A percentile compares a stretch with the other conserved stretches of the same genome.
phyloP scores from a whole-genome alignment of 805 yeast genomes.

The Yarrowia sp. region DNA sequence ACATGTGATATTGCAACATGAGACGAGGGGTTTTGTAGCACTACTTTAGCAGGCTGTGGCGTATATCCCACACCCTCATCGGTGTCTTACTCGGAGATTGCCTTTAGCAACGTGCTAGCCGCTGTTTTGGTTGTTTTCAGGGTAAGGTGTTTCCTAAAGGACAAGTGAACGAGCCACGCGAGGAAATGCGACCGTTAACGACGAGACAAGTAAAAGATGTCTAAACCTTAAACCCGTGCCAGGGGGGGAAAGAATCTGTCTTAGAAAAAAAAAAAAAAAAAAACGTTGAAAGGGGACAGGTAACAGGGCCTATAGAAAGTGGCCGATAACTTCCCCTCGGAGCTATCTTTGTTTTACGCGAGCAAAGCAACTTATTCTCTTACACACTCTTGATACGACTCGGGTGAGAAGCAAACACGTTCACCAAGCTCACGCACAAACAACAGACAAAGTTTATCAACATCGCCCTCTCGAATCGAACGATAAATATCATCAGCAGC shows the following conservation, averaged over 20 bases:
- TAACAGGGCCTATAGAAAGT: neutral
- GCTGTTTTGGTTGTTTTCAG: neutral
- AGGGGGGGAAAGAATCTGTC: neutral
- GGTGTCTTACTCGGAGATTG: neutral
- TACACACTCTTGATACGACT: no score
- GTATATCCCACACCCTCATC: no score
- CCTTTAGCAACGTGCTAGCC: no score
- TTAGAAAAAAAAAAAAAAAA: neutral
- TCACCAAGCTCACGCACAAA: neutral
- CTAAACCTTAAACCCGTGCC: constrained; percentile 1
- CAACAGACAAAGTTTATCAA: neutral
- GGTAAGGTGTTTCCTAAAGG: neutral
- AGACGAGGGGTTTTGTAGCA: neutral
- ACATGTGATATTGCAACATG: constrained; percentile 13
- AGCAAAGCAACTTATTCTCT: no score
- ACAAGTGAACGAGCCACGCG: constrained; percentile 20
- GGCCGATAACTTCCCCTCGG: no score
- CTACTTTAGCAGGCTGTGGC: no score
- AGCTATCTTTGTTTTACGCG: no score
- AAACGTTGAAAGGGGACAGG: no score
- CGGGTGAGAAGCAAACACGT: neutral
- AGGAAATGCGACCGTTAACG: constrained; percentile 25
- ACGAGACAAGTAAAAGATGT: neutral
- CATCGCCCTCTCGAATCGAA: constrained; percentile 14
- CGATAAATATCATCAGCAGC: constrained; percentile 23